Percentiles rank a stretch among this genome's conserved stretches.
Conservation (phyloP, 2,329 filamentous ascomycete species). For the Aspergillus sp. region DNA sequence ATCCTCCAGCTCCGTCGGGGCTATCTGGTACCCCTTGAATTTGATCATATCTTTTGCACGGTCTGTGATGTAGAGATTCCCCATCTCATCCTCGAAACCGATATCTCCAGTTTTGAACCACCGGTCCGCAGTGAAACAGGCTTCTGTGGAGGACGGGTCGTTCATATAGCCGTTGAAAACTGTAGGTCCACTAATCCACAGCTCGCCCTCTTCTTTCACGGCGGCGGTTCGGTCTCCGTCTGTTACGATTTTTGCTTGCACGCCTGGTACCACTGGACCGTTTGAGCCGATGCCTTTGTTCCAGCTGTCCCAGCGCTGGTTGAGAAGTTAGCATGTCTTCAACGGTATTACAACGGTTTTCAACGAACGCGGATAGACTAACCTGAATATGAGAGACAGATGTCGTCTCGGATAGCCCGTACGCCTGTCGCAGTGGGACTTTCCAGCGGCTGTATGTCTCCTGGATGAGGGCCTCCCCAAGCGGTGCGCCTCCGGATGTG, state of each 20-base stretch:
- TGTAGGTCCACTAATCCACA: constrained; percentile 67
- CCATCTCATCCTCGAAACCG: constrained; percentile 66
- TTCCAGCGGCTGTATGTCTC: constrained; percentile 11
- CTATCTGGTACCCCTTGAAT: constrained; percentile 60
- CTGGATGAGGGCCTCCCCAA: constrained; percentile 16
- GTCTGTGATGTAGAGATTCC: constrained; percentile 83
- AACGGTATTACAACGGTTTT: too few relatives aligned
- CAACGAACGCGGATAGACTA: background rate
- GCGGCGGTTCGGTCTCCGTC: background rate
- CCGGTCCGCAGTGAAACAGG: constrained; percentile 67
- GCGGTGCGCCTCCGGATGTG: constrained; percentile 21
- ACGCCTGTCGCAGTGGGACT: constrained; percentile 19
- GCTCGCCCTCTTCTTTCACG: constrained; percentile 38
- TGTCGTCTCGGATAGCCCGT: constrained; percentile 20
- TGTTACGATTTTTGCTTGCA: constrained; percentile 12
- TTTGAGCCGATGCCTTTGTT: constrained; percentile 13
- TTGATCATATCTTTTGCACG: constrained; percentile 61
- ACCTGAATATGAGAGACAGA: constrained; percentile 18
- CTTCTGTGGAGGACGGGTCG: constrained; percentile 63
- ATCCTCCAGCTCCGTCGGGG: constrained; percentile 61
- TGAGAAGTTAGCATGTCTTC: background rate
- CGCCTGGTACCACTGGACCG: constrained; percentile 16
- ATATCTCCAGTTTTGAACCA: constrained; percentile 82
- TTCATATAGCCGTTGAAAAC: constrained; percentile 75
- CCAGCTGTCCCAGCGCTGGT: constrained; percentile 19